Evolutionary conservation across 192 early-diverging fungal genomes (phyloP).

Genomic region (Funneliformis mosseae): DNA sequence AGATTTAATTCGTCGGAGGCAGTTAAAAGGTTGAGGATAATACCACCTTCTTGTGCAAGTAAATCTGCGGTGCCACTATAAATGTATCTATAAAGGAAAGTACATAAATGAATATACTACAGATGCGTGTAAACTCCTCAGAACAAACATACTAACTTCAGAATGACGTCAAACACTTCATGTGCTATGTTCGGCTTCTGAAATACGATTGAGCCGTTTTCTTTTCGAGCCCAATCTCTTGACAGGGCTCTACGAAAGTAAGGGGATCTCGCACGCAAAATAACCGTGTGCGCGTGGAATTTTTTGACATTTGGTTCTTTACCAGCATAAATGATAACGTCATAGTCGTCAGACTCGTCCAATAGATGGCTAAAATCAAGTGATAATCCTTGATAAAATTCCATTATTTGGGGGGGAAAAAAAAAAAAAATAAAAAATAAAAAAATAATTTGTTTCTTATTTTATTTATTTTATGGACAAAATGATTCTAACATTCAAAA

Average conservation of each 20-base stretch:
- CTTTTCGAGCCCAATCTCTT: conserved; percentile 18
- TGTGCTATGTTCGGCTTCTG: conserved; percentile 18
- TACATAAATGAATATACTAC: neutral
- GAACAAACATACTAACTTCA: conserved; percentile 5
- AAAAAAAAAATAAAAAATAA: no score
- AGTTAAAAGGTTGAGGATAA: conserved; percentile 15
- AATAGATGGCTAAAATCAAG: neutral
- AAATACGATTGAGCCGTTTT: conserved; percentile 14
- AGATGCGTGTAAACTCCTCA: neutral
- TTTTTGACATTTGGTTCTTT: conserved; percentile 28
- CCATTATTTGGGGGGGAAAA: conserved; percentile 24
- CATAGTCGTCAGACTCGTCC: conserved; percentile 13
- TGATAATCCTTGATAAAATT: conserved; percentile 23
- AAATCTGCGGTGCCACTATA: conserved; percentile 17
- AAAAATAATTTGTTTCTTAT: neutral
- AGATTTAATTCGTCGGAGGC: conserved; percentile 25
- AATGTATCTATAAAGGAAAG: conserved; percentile 11
- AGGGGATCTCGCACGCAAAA: conserved; percentile 23
- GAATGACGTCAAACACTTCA: conserved; percentile 12
- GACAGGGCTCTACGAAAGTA: conserved; percentile 31
- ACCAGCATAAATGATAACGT: conserved; percentile 31
- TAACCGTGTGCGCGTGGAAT: conserved; percentile 23
- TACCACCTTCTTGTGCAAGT: neutral
- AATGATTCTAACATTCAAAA: neutral
- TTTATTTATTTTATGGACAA: neutral